Percentiles rank a stretch among this genome's conserved stretches.
phyloP scores from a whole-genome alignment of 2,329 filamentous ascomycete species.

The Colletotrichum tropicicola region DNA sequence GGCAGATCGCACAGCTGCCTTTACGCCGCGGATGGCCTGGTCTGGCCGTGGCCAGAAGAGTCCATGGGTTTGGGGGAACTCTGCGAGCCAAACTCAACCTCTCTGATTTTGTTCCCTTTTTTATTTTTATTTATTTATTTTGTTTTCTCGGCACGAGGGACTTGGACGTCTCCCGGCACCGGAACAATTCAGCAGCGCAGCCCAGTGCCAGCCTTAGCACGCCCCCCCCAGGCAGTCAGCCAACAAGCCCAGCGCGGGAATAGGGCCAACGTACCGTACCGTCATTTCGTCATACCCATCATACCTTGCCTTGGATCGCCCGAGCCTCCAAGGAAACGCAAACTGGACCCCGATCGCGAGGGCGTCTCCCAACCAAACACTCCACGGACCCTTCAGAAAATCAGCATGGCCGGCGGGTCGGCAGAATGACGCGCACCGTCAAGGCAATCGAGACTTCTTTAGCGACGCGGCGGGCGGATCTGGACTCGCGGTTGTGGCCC shows the following conservation, averaged over 20 bases:
- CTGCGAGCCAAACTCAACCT: slow-evolving; percentile 6
- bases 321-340: not conserved
- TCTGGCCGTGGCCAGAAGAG: slow-evolving; percentile 16
- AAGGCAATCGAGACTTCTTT: slow-evolving; percentile 10
- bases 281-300: slow-evolving; percentile 21
- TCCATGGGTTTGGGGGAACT: slow-evolving; percentile 20
- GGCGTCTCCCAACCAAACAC: not conserved
- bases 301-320: not conserved
- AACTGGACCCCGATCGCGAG: not conserved
- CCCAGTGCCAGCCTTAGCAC: not conserved
- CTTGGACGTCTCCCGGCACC: not conserved
- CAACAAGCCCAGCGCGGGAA: not conserved
- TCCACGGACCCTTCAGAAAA: not conserved
- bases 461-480: slow-evolving; percentile 27
- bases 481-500: slow-evolving; percentile 23
- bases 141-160: too few relatives aligned
- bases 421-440: slow-evolving; percentile 23
- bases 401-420: slow-evolving; percentile 27
- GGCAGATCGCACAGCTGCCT: slow-evolving; percentile 4
- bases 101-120: not conserved
- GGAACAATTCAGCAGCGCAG: slow-evolving; percentile 2
- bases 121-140: not conserved
- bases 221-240: too few relatives aligned
- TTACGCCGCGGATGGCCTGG: not conserved
- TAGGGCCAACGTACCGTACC: not conserved